phyloP scores from a whole-genome alignment of 352 stramenopile species.

The Pythium monospermum region DNA sequence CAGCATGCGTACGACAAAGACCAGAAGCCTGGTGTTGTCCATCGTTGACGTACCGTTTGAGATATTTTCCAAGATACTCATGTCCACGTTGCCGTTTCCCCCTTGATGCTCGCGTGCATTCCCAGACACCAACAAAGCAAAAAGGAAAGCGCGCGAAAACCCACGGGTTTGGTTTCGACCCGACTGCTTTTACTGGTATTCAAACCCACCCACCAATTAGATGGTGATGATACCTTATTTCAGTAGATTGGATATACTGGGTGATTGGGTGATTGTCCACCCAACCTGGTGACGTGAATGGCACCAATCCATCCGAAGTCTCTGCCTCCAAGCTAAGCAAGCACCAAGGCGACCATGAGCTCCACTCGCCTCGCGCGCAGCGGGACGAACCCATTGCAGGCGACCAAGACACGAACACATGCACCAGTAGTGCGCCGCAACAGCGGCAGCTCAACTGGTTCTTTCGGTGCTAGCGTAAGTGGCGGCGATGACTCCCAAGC shows the following conservation, averaged over 20 bases:
- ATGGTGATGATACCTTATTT: too few species aligned
- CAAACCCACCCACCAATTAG: too few species aligned
- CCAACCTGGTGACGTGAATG: conserved; percentile 5
- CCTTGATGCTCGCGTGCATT: neutral
- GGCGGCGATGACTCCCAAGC: neutral
- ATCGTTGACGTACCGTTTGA: conserved; percentile 8
- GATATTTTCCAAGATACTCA: conserved; percentile 21
- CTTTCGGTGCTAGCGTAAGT: neutral
- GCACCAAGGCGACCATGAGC: conserved; percentile 5
- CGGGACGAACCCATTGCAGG: conserved; percentile 13
- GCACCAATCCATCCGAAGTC: conserved; percentile 1
- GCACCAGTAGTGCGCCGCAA: conserved; percentile 5
- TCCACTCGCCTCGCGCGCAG: conserved; percentile 7
- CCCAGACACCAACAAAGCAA: neutral
- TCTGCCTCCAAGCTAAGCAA: neutral
- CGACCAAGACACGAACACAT: conserved; percentile 11
- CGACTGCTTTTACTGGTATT: too few species aligned
- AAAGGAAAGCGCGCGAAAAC: conserved; percentile 7
- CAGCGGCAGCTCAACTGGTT: neutral
- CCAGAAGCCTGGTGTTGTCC: neutral
- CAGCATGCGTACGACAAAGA: too few species aligned
- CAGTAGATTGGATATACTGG: too few species aligned
- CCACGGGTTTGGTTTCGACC: neutral
- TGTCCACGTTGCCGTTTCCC: conserved; percentile 6
- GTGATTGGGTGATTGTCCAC: conserved; percentile 5